Evolutionary conservation across 1,284 basidiomycete species (phyloP), one percentile per base, ranked within the genome.

Genomic region (Irpex sp.): DNA sequence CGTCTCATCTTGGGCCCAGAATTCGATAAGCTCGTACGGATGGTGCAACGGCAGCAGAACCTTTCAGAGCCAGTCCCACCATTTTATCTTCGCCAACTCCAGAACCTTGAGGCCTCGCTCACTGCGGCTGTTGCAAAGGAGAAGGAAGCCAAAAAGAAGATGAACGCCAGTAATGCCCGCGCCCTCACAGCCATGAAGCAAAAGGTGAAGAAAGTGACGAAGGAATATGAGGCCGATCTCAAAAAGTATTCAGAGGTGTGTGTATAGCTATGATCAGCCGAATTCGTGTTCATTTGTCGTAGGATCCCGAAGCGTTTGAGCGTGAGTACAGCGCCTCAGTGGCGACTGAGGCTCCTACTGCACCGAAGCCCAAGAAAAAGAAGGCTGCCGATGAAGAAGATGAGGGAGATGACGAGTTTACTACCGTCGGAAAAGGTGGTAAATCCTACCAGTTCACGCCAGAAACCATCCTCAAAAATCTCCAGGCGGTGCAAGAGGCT

Each of bases 121-220:
- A 91, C 85, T 68, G 79, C 78, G 46, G 89, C 94, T 3, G 77
- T 94, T 54, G 83, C 90, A 26, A 91, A 92, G 73, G 95, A 97
- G 76, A 97, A 97, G 77, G 88, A 95, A 66, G 85, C 92, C 2
- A 90, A 90, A 78, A 98, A 98, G 81, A 99, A 98, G 82, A 95
- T 97, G 91, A 97, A 97, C 70, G 93, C 95, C 1, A 91, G 86
- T 67, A 97, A 97, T 73, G 93, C 95, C 57, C 95, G 94, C 74
- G 95, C 95, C 1, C 83, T 98, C 70, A 98, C 95, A 68, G 92
- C 92, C 31, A 94, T 98, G 88, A 98, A 96, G 80, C 96, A 98
- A 79, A 98, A 97, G 76, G 83, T 98, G 66, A 96, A 93, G 78
- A 98, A 97, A 80, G 84, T 90, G 36, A 73, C 82, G 65, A 97